Conservation (phyloP, 1,139 yeast species). For the Scheffersomyces quercinus region DNA sequence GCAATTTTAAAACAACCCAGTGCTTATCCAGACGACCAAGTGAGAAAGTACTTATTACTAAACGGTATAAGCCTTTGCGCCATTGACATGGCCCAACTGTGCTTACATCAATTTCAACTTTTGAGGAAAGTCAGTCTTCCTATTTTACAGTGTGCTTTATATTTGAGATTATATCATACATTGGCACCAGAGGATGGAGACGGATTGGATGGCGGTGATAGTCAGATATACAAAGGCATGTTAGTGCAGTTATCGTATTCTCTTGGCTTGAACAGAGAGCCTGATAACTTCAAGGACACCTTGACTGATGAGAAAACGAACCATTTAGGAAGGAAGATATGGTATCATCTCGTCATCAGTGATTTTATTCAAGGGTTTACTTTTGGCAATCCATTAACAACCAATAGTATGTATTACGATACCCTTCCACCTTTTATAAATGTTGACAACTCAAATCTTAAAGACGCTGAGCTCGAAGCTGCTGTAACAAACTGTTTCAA, state of each 20-base stretch:
- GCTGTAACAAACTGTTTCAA: background rate
- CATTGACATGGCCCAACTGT: conserved; percentile 29
- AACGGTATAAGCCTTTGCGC: conserved; percentile 30
- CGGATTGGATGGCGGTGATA: conserved; percentile 14
- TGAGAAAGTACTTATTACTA: conserved; percentile 22
- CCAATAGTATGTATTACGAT: conserved; percentile 1
- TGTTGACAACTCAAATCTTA: background rate
- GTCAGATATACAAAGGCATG: conserved; percentile 9
- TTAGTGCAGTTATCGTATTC: conserved; percentile 14
- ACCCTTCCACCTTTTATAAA: conserved; percentile 1
- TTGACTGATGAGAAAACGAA: conserved; percentile 10
- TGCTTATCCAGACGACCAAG: conserved; percentile 20
- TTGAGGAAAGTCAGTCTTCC: conserved; percentile 17
- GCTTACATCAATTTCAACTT: conserved; percentile 34
- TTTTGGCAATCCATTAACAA: conserved; percentile 2
- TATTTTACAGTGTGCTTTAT: conserved; percentile 19
- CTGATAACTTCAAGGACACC: conserved; percentile 9
- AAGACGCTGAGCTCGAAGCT: background rate
- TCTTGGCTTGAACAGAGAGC: conserved; percentile 18
- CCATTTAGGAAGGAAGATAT: conserved; percentile 13
- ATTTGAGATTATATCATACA: conserved; percentile 11
- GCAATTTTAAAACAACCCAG: conserved; percentile 23
- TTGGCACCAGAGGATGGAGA: conserved; percentile 18
- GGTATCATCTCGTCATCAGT: conserved; percentile 11
- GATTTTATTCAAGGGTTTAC: conserved; percentile 7